A percentile compares a stretch with the other conserved stretches of the same genome.
Conservation (phyloP, 2,329 filamentous ascomycete genomes). For the Fusarium nematophilum region DNA sequence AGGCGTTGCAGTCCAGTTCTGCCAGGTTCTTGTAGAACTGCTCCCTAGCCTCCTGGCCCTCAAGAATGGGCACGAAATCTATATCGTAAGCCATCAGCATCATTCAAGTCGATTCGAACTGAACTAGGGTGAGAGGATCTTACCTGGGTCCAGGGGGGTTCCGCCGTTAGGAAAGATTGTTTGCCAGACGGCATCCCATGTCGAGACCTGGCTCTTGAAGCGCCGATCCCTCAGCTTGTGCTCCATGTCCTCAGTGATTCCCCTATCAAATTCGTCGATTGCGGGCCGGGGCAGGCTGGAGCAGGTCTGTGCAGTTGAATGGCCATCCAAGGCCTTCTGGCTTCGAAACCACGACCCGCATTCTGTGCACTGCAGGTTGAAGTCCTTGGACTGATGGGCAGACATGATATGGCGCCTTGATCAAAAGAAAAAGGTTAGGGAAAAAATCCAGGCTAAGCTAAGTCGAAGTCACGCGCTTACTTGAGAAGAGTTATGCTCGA, state of each 20-base stretch:
- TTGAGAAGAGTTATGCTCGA: background rate
- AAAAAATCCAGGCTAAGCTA: background rate
- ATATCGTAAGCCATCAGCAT: no score
- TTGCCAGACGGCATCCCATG: background rate
- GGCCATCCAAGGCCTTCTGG: background rate
- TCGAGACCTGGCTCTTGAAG: background rate
- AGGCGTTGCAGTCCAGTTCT: background rate
- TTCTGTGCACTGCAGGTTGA: accelerated
- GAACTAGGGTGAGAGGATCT: background rate
- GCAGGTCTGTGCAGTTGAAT: background rate
- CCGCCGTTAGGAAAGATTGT: background rate
- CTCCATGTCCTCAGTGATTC: background rate
- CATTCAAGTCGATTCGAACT: no score
- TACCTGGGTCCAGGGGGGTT: background rate
- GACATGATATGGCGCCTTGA: background rate
- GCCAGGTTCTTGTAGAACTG: background rate
- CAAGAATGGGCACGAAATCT: background rate
- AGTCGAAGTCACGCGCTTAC: background rate
- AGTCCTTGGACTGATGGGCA: background rate
- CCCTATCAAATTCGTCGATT: background rate
- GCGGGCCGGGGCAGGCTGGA: background rate
- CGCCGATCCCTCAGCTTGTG: background rate
- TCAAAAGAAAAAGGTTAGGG: no score
- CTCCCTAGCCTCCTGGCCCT: background rate
- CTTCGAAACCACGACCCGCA: background rate